Percentiles rank a stretch among this genome's conserved stretches.
phyloP scores from a whole-genome alignment of 306 rosid genomes.

The Corylus heterophylla region DNA sequence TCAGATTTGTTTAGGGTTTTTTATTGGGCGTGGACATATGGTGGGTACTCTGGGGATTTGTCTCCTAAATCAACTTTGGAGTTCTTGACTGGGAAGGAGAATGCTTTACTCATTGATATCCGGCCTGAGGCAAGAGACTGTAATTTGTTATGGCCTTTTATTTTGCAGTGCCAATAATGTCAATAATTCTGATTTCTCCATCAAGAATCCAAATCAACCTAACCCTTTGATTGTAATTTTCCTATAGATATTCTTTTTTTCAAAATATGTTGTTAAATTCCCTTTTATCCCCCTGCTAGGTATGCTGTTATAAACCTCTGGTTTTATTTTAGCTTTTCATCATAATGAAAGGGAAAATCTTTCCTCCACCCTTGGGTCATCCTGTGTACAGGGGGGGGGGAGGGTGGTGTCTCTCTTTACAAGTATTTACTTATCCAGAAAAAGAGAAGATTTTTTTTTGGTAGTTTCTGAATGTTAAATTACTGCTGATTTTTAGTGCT shows the following conservation, averaged over 20 bases:
- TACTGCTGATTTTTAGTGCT: constrained; percentile 19
- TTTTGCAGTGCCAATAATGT: constrained; percentile 22
- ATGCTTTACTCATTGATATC: constrained; percentile 77
- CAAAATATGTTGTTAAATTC: not conserved
- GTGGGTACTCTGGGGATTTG: constrained; percentile 93
- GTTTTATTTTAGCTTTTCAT: constrained; percentile 2
- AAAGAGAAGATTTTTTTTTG: not conserved
- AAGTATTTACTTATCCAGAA: not conserved
- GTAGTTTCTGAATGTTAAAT: constrained; percentile 21
- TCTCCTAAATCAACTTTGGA: constrained; percentile 74
- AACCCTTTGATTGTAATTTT: constrained; percentile 19
- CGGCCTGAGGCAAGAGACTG: constrained; percentile 79
- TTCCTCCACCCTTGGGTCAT: not conserved
- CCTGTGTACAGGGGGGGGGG: not conserved
- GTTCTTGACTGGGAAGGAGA: constrained; percentile 63
- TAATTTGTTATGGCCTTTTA: constrained; percentile 39
- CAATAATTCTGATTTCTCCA: constrained; percentile 17
- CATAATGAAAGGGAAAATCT: not conserved
- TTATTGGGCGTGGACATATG: constrained; percentile 70
- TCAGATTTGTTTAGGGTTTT: constrained; percentile 89
- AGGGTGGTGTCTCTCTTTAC: not conserved
- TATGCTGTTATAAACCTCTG: constrained; percentile 2
- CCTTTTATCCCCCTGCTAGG: not conserved
- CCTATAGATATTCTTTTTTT: not conserved
- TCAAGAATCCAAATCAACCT: constrained; percentile 3